A percentile compares a stretch with the other conserved stretches of the same genome.
These are phyloP conservation scores for Pyrenochaeta sp. DNA, from an alignment of 2,329 filamentous ascomycete genomes.

Conservation along the genomic window DNA sequence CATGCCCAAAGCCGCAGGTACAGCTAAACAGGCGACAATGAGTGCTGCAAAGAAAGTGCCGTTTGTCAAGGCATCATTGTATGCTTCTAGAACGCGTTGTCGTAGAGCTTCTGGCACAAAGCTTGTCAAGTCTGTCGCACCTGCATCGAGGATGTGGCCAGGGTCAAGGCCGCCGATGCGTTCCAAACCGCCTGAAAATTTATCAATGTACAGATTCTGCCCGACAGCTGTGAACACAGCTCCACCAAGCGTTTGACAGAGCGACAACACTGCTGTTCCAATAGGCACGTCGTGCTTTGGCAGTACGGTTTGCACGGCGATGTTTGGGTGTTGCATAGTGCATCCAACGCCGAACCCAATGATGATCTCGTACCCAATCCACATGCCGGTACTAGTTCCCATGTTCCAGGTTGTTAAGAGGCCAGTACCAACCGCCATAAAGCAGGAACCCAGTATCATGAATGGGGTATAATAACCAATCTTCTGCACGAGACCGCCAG, in stretches of 20 bases:
- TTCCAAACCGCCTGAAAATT: slow-evolving; percentile 49
- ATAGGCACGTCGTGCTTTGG: slow-evolving; percentile 52
- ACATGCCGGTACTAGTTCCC: slow-evolving; percentile 39
- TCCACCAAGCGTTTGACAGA: slow-evolving; percentile 56
- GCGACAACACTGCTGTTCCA: slow-evolving; percentile 56
- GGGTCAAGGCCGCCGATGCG: slow-evolving; percentile 50
- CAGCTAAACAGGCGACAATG: slow-evolving; percentile 61
- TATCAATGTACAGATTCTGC: slow-evolving; percentile 57
- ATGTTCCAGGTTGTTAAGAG: slow-evolving; percentile 53
- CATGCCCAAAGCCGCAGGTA: slow-evolving; percentile 64
- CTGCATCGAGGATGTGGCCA: slow-evolving; percentile 50
- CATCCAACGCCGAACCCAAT: slow-evolving; percentile 52
- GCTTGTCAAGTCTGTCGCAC: slow-evolving; percentile 66
- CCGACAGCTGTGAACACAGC: slow-evolving; percentile 57
- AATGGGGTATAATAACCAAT: slow-evolving; percentile 60
- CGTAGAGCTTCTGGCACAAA: slow-evolving; percentile 23
- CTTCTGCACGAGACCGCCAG: slow-evolving; percentile 49
- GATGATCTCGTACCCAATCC: slow-evolving; percentile 44
- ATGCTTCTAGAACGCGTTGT: slow-evolving; percentile 31
- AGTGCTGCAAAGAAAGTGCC: slow-evolving; percentile 66
- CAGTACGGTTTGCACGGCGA: slow-evolving; percentile 55
- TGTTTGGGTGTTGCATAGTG: slow-evolving; percentile 56
- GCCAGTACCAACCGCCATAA: slow-evolving; percentile 56
- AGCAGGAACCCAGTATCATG: slow-evolving; percentile 51
- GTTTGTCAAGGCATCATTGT: slow-evolving; percentile 39